phyloP scores from a whole-genome alignment of 257 asterid species.

The Nicotiana attenuata region DNA sequence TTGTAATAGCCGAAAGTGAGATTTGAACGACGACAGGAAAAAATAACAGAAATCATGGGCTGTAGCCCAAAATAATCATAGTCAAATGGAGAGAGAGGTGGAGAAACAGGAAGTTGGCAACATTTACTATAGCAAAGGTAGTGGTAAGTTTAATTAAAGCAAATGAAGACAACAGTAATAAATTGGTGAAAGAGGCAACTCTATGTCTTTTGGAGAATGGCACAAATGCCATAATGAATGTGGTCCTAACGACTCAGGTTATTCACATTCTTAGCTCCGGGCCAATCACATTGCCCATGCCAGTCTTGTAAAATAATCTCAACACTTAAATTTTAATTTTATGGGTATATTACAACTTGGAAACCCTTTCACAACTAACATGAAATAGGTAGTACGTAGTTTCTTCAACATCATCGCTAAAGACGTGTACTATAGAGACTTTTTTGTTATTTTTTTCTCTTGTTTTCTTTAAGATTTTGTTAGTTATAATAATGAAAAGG shows the following conservation, averaged over 20 bases:
- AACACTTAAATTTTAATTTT: background rate
- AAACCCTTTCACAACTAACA: background rate
- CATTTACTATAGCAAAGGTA: background rate
- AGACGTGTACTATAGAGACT: too few relatives aligned
- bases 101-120: background rate
- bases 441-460: too few relatives aligned
- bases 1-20: background rate
- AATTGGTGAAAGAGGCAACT: background rate
- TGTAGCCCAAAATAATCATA: background rate
- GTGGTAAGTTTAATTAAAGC: background rate
- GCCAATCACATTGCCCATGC: background rate
- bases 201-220: background rate
- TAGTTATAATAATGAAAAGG: too few relatives aligned
- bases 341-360: background rate
- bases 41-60: background rate
- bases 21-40: background rate
- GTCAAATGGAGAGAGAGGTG: background rate
- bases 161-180: background rate
- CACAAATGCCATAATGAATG: background rate
- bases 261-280: background rate
- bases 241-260: constrained; percentile 5
- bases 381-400: too few relatives aligned
- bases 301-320: background rate
- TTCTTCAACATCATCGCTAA: too few relatives aligned
- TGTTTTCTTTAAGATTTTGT: too few relatives aligned